These are phyloP conservation scores for Proliferodiscus dingleyae DNA, from an alignment of 2,329 filamentous ascomycete genomes.

Conservation along the genomic window DNA sequence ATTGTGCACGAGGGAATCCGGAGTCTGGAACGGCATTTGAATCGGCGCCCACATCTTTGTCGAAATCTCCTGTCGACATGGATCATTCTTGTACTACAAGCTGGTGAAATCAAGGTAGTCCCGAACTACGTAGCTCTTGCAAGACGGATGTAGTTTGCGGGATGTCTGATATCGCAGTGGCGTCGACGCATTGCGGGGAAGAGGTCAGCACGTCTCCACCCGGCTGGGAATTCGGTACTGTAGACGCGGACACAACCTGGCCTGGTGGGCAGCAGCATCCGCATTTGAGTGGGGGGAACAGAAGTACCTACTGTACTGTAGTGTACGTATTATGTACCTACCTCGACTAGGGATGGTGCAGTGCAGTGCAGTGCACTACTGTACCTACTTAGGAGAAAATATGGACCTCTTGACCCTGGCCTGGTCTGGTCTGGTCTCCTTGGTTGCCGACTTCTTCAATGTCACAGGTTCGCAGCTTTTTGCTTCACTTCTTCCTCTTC, in stretches of 20 bases:
- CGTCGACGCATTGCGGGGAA: slow-evolving; percentile 14
- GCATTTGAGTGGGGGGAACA: no score
- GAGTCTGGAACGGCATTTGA: slow-evolving; percentile 19
- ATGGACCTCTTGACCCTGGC: no score
- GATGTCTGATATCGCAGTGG: slow-evolving; percentile 9
- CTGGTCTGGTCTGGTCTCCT: no score
- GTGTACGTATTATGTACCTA: no score
- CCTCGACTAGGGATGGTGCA: no score
- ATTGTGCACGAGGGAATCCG: slow-evolving; percentile 14
- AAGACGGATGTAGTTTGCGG: slow-evolving; percentile 13
- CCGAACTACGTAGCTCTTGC: slow-evolving; percentile 2
- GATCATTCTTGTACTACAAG: slow-evolving; percentile 5
- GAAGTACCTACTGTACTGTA: no score
- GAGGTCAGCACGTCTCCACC: background rate
- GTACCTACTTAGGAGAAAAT: no score
- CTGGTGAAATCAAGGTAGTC: slow-evolving; percentile 2
- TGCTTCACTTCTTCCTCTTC: no score
- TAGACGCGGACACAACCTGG: background rate
- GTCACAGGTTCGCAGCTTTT: no score
- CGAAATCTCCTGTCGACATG: slow-evolving; percentile 5
- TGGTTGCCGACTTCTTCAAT: no score
- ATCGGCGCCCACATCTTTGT: slow-evolving; percentile 7
- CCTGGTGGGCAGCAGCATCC: no score
- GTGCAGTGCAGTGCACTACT: no score
- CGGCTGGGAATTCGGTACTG: slow-evolving; percentile 14